phyloP scores from a whole-genome alignment of 2,329 filamentous ascomycete species.

The Periconia sp. region DNA sequence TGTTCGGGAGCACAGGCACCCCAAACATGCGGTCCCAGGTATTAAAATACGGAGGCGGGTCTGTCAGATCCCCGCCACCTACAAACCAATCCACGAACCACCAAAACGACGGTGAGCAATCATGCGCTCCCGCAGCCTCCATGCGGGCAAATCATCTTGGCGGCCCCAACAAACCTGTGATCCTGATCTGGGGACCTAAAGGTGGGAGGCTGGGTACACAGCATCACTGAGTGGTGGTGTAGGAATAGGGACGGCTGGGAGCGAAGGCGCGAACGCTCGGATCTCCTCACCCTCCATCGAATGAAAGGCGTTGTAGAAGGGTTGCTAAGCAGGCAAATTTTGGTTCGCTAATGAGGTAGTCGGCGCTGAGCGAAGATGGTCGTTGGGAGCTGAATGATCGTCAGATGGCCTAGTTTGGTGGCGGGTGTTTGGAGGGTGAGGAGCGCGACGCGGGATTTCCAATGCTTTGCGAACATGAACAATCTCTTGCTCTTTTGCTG shows the following conservation, averaged over 20 bases:
- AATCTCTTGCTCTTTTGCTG: too few species aligned
- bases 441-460: neutral
- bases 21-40: neutral
- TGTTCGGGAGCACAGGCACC: too few species aligned
- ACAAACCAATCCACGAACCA: neutral
- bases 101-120: neutral
- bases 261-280: neutral
- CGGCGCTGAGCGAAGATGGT: neutral
- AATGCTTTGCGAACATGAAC: too few species aligned
- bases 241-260: neutral
- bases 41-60: slow-evolving; percentile 3
- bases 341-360: neutral
- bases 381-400: neutral
- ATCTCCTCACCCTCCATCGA: neutral
- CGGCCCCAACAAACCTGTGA: neutral
- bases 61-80: neutral
- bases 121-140: neutral
- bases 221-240: neutral
- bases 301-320: neutral
- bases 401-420: neutral
- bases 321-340: neutral
- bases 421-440: neutral
- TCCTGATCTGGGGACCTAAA: too few species aligned
- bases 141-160: neutral
- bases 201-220: neutral